Percentiles rank a stretch among this genome's conserved stretches.
Conservation (phyloP, 768 basidiomycete species). For the Trametes cubensis region DNA sequence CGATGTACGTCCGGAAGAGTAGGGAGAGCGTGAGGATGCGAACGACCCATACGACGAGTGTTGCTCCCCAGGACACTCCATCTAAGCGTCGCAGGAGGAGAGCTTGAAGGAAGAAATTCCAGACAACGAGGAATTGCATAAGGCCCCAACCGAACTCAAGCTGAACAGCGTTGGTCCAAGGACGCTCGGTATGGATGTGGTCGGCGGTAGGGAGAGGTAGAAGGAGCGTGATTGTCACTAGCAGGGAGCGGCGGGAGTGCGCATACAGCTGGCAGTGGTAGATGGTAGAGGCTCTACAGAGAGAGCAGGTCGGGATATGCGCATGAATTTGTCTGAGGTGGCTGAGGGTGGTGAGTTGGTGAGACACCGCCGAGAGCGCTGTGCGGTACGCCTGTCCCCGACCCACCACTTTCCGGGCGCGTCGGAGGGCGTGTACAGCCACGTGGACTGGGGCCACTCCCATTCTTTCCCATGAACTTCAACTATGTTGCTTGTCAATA, state of each 20-base stretch:
- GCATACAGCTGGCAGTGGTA: conserved; percentile 10
- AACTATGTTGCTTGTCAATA: background rate
- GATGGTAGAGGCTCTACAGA: conserved; percentile 3
- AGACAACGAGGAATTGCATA: conserved; percentile 1
- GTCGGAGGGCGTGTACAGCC: conserved; percentile 6
- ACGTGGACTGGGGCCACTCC: no score
- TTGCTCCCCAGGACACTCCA: conserved; percentile 36
- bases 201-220: background rate
- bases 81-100: conserved; percentile 26
- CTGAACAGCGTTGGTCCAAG: background rate
- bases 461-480: background rate
- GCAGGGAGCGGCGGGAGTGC: background rate
- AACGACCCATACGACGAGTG: conserved; percentile 51
- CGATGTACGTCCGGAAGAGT: conserved; percentile 64
- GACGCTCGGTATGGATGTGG: background rate
- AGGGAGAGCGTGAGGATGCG: conserved; percentile 58
- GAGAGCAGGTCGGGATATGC: background rate
- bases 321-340: conserved; percentile 12
- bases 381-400: conserved; percentile 5
- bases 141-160: background rate
- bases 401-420: conserved; percentile 10
- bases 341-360: background rate
- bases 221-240: conserved; percentile 18
- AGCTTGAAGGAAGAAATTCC: conserved; percentile 23
- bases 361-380: background rate